A percentile compares a stretch with the other conserved stretches of the same genome.
phyloP scores from a whole-genome alignment of 2,329 filamentous ascomycete species.

The Kalmusia sp. region DNA sequence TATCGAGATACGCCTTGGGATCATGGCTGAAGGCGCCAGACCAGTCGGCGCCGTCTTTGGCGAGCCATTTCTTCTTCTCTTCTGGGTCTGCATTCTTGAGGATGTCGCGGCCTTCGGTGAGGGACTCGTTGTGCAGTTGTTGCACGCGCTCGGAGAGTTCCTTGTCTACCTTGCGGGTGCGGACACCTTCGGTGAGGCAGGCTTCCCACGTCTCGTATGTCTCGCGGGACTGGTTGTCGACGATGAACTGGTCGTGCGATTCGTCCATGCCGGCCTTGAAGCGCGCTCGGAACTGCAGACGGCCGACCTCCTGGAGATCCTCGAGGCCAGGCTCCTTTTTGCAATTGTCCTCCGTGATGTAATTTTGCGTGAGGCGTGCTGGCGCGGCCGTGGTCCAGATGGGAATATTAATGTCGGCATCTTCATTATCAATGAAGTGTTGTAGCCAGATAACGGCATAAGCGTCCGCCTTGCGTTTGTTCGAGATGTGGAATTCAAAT shows the following conservation, averaged over 20 bases:
- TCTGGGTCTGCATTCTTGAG: constrained; percentile 74
- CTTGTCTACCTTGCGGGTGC: constrained; percentile 71
- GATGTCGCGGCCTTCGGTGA: constrained; percentile 81
- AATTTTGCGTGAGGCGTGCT: constrained; percentile 84
- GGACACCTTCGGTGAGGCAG: constrained; percentile 85
- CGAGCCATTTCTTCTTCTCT: constrained; percentile 79
- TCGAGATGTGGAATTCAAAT: constrained; percentile 78
- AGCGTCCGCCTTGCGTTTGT: constrained; percentile 73
- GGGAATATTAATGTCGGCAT: constrained; percentile 80
- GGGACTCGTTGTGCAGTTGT: constrained; percentile 79
- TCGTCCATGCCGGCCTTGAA: constrained; percentile 93
- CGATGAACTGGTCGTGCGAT: constrained; percentile 81
- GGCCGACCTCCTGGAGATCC: constrained; percentile 79
- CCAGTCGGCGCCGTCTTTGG: constrained; percentile 84
- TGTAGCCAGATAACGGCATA: constrained; percentile 88
- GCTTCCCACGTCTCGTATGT: constrained; percentile 96
- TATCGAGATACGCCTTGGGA: constrained; percentile 66
- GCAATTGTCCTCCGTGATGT: constrained; percentile 82
- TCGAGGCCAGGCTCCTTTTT: constrained; percentile 73
- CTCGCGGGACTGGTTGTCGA: constrained; percentile 87
- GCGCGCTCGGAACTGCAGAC: constrained; percentile 77
- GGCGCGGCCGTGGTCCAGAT: constrained; percentile 85
- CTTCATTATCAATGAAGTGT: constrained; percentile 81
- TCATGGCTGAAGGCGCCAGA: constrained; percentile 84
- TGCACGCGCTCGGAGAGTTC: constrained; percentile 77